phyloP scores from a whole-genome alignment of 306 rosid genomes.

The Cucurbita moschata region DNA sequence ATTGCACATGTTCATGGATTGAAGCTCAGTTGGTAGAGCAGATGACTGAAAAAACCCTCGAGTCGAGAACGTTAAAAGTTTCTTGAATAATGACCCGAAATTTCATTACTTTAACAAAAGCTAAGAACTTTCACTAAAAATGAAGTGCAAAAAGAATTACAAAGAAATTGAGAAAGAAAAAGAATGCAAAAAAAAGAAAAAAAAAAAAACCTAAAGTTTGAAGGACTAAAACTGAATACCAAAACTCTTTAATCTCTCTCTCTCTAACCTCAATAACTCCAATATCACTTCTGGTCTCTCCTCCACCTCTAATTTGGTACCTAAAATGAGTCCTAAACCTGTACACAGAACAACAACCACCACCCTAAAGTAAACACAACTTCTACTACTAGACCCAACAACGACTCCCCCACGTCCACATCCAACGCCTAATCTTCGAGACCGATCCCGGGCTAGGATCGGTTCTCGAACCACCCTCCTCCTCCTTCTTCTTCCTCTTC shows the following conservation, averaged over 20 bases:
- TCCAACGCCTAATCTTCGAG: background rate
- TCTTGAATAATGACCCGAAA: conserved; percentile 14
- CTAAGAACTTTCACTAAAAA: conserved; percentile 68
- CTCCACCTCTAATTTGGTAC: conserved; percentile 30
- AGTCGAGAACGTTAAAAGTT: background rate
- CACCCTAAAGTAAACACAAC: conserved; percentile 46
- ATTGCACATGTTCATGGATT: too few species aligned
- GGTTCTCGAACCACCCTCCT: background rate
- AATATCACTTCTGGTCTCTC: conserved; percentile 25
- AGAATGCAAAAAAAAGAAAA: conserved; percentile 20
- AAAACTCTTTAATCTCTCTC: background rate
- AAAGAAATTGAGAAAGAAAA: conserved; percentile 51
- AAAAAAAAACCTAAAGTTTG: too few species aligned
- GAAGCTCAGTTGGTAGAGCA: background rate
- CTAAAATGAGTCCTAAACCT: conserved; percentile 50
- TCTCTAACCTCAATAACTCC: background rate
- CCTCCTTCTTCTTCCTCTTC: background rate
- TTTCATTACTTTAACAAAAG: conserved; percentile 45
- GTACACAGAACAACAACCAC: conserved; percentile 43
- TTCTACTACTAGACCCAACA: conserved; percentile 32
- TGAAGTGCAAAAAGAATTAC: conserved; percentile 99
- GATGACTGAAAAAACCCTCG: too few species aligned
- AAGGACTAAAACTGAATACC: conserved; percentile 1
- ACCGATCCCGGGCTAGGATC: background rate
- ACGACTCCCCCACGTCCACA: background rate